A percentile compares a stretch with the other conserved stretches of the same genome.
phyloP scores from a whole-genome alignment of 1,284 basidiomycete species.

The Tylopilus orsonianus region DNA sequence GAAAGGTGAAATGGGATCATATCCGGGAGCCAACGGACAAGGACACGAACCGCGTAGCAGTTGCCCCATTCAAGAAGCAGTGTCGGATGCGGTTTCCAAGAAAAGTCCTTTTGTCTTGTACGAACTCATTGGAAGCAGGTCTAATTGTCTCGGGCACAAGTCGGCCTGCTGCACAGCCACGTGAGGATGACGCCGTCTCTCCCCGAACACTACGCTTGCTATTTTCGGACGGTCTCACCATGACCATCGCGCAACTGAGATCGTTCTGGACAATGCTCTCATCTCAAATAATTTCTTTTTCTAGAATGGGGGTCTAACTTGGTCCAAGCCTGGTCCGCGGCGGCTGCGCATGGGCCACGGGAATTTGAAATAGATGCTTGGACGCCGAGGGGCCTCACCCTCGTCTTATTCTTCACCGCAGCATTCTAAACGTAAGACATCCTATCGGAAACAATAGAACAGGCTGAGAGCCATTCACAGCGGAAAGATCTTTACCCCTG shows the following conservation, averaged over 20 bases:
- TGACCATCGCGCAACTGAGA: too few species aligned
- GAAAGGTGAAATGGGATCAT: too few species aligned
- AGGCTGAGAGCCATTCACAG: too few species aligned
- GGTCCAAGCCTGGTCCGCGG: background rate
- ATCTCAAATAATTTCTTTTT: background rate
- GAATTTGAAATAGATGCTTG: background rate
- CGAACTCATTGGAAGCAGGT: slow-evolving; percentile 1
- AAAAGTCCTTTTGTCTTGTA: slow-evolving; percentile 24
- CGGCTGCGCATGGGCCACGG: background rate
- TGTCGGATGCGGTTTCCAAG: background rate
- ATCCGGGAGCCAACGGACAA: background rate
- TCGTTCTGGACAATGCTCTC: too few species aligned
- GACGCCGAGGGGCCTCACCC: background rate
- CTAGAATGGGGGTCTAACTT: too few species aligned
- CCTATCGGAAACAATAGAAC: slow-evolving; percentile 15
- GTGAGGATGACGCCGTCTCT: background rate
- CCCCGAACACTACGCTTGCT: slow-evolving; percentile 23
- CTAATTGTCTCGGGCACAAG: slow-evolving; percentile 26
- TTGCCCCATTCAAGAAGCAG: background rate
- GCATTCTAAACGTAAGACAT: background rate
- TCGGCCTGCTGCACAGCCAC: slow-evolving; percentile 19
- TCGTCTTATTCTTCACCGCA: background rate
- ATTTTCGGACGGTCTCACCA: slow-evolving; percentile 15
- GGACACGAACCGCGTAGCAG: background rate
- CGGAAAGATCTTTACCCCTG: background rate